These are phyloP conservation scores for Ceriops tagal DNA, from an alignment of 345 rosid genomes.

Conservation along the genomic window DNA sequence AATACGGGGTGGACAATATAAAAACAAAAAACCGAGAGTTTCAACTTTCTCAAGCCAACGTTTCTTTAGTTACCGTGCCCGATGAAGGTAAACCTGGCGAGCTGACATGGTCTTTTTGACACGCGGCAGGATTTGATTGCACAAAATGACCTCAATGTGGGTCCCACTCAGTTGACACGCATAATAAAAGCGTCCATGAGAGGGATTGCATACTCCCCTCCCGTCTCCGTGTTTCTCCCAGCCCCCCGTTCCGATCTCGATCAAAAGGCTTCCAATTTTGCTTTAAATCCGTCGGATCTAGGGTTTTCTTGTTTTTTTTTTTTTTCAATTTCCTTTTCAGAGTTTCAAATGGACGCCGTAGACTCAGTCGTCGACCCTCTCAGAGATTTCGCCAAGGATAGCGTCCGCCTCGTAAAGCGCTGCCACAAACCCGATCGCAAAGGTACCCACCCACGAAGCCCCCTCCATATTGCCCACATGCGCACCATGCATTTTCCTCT, in stretches of 20 bases:
- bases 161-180: neutral
- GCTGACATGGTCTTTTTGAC: too few species aligned
- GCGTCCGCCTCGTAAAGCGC: conserved; percentile 72
- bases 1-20: too few species aligned
- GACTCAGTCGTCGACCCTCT: conserved; percentile 64
- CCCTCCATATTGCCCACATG: too few species aligned
- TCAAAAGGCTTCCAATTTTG: too few species aligned
- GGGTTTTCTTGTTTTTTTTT: neutral
- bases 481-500: neutral
- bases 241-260: too few species aligned
- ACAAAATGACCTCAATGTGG: too few species aligned
- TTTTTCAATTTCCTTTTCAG: neutral
- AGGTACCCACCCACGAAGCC: conserved; percentile 23
- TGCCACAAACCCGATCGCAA: conserved; percentile 85
- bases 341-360: conserved; percentile 54
- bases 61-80: too few species aligned
- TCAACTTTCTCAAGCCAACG: too few species aligned
- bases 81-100: too few species aligned
- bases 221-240: too few species aligned
- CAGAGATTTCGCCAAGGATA: conserved; percentile 74
- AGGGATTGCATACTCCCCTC: neutral
- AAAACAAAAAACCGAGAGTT: too few species aligned
- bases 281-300: neutral
- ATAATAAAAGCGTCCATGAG: neutral
- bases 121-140: too few species aligned